These are phyloP conservation scores for Copromyces sp. DNA, from an alignment of 495 filamentous ascomycete species.

Conservation along the genomic window DNA sequence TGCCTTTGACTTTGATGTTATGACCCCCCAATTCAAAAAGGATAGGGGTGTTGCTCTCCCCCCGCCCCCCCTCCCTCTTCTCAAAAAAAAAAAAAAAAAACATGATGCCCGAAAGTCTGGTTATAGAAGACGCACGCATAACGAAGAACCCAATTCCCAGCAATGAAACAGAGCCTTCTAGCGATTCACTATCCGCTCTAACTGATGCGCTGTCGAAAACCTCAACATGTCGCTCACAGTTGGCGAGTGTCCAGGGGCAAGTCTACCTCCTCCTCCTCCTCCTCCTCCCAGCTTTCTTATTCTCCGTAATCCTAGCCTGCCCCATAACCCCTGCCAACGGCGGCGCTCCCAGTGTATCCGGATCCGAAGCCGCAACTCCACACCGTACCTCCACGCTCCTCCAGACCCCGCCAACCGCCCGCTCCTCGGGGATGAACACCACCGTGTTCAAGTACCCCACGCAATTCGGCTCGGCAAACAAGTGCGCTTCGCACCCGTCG, in stretches of 20 bases:
- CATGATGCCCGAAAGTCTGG: neutral
- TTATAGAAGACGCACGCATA: neutral
- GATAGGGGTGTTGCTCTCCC: neutral
- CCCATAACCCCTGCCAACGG: conserved; percentile 7
- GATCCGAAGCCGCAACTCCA: conserved; percentile 18
- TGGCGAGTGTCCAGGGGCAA: too few species aligned
- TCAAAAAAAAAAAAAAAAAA: neutral
- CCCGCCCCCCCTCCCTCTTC: too few species aligned
- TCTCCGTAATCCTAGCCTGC: neutral
- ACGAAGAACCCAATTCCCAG: neutral
- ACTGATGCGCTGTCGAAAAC: too few species aligned
- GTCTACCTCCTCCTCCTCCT: too few species aligned
- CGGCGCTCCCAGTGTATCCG: conserved; percentile 7
- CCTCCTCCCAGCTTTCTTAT: too few species aligned
- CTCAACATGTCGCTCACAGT: too few species aligned
- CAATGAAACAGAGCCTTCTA: too few species aligned
- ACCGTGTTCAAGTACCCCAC: conserved; percentile 28
- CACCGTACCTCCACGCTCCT: conserved; percentile 29
- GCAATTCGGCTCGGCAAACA: conserved; percentile 31
- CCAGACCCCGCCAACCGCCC: conserved; percentile 25
- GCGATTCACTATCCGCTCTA: too few species aligned
- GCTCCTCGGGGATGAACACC: conserved; percentile 28
- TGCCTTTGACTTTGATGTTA: neutral
- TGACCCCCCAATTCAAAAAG: fast-evolving
- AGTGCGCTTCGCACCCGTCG: conserved; percentile 28